These are phyloP conservation scores for Babesia gibsoni DNA, from an alignment of 169 alveolate genomes.

Conservation along the genomic window DNA sequence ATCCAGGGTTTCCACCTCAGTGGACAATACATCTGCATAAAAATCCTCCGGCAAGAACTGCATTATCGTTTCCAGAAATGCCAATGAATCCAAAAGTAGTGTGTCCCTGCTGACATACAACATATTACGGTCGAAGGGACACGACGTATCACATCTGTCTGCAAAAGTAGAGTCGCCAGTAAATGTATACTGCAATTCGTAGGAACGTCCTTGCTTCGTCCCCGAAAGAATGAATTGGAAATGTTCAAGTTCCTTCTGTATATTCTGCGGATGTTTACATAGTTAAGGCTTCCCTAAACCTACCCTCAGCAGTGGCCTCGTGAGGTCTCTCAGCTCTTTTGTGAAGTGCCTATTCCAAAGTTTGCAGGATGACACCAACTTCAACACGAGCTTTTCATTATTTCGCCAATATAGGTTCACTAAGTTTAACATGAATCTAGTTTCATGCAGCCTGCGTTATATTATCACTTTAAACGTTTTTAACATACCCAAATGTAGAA, in stretches of 20 bases:
- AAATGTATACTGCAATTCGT: background rate
- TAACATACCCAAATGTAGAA: constrained; percentile 22
- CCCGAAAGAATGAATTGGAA: background rate
- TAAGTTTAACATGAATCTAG: constrained; percentile 28
- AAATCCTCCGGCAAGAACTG: constrained; percentile 8
- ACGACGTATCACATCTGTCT: constrained; percentile 11
- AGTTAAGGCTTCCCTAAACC: background rate
- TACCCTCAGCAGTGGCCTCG: constrained; percentile 28
- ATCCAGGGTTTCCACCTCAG: constrained; percentile 5
- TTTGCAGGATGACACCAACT: constrained; percentile 6
- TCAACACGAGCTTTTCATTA: constrained; percentile 6
- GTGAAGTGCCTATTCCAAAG: background rate
- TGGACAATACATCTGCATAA: constrained; percentile 3
- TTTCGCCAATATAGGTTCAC: constrained; percentile 53
- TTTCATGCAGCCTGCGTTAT: constrained; percentile 19
- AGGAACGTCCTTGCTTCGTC: constrained; percentile 1
- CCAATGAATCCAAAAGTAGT: constrained; percentile 36
- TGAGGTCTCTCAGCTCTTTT: constrained; percentile 9
- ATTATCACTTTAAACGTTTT: background rate
- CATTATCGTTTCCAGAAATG: constrained; percentile 34
- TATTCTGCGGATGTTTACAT: background rate
- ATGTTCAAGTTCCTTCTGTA: constrained; percentile 12
- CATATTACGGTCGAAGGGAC: background rate
- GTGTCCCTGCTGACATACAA: constrained; percentile 36
- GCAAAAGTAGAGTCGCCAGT: background rate